Percentiles rank a stretch among this genome's conserved stretches.
Evolutionary conservation across 2,329 filamentous ascomycete genomes (phyloP).

Genomic region (Phialocephala sp.): DNA sequence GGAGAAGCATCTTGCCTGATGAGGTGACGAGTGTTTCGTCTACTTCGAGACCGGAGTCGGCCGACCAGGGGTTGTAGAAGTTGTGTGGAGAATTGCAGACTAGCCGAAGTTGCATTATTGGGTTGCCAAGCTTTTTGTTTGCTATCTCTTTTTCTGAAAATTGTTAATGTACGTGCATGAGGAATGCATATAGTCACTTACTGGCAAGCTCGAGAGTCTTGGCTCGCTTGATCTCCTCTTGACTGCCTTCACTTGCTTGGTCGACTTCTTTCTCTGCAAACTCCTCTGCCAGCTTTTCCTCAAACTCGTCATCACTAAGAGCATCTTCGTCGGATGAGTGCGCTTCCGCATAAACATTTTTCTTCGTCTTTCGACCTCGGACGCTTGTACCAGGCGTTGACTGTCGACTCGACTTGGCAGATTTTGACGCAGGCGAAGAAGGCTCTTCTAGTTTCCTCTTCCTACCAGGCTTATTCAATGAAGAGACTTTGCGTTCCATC

Average conservation of each 20-base stretch:
- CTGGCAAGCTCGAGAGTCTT: constrained; percentile 78
- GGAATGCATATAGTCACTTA: constrained; percentile 48
- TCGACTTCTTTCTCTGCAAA: constrained; percentile 51
- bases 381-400: constrained; percentile 70
- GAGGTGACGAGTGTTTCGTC: constrained; percentile 85
- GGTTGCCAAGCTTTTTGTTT: constrained; percentile 91
- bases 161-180: constrained; percentile 40
- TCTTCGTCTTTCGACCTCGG: constrained; percentile 47
- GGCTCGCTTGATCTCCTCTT: constrained; percentile 67
- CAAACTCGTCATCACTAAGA: constrained; percentile 84
- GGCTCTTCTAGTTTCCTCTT: constrained; percentile 62
- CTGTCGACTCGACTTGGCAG: constrained; percentile 72
- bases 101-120: constrained; percentile 87
- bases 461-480: constrained; percentile 43
- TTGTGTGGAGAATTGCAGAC: constrained; percentile 95
- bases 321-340: constrained; percentile 64
- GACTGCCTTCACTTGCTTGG: constrained; percentile 48
- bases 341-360: constrained; percentile 56
- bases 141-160: constrained; percentile 77
- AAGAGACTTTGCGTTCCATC: constrained; percentile 36
- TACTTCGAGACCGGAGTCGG: constrained; percentile 60
- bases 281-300: constrained; percentile 74
- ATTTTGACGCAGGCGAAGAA: constrained; percentile 64
- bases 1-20: constrained; percentile 93
- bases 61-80: constrained; percentile 90